phyloP scores from a whole-genome alignment of 2,329 filamentous ascomycete species.

The Pestalotiopsis fici region DNA sequence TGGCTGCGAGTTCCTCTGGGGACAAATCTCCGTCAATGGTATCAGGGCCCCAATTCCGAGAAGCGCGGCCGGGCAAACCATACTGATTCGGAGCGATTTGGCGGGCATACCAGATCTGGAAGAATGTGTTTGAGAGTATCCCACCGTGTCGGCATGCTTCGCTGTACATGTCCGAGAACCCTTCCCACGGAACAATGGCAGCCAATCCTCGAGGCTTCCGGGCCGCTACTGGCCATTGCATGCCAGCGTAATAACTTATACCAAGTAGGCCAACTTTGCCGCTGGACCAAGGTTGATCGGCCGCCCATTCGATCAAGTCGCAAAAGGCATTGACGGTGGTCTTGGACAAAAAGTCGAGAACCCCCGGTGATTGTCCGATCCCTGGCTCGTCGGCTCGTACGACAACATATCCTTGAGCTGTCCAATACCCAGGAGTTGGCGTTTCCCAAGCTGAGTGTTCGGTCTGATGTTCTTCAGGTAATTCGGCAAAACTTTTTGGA shows the following conservation, averaged over 20 bases:
- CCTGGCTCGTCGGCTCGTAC: conserved; percentile 55
- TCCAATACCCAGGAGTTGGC: conserved; percentile 59
- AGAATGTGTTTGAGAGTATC: conserved; percentile 60
- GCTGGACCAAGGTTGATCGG: conserved; percentile 45
- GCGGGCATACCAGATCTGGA: conserved; percentile 67
- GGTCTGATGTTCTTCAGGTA: conserved; percentile 46
- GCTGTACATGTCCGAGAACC: conserved; percentile 55
- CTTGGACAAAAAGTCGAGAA: conserved; percentile 49
- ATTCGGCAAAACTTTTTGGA: neutral
- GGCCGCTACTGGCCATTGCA: conserved; percentile 51
- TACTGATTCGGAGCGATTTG: conserved; percentile 72
- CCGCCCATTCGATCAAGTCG: conserved; percentile 50
- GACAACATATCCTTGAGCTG: conserved; percentile 52
- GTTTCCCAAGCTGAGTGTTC: conserved; percentile 60
- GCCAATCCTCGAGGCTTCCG: conserved; percentile 44
- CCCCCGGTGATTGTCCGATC: conserved; percentile 45
- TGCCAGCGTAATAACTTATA: conserved; percentile 50
- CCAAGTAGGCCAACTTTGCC: conserved; percentile 51
- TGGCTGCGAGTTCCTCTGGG: conserved; percentile 49
- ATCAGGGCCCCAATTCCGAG: conserved; percentile 34
- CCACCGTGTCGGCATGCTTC: conserved; percentile 63
- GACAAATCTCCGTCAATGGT: conserved; percentile 61
- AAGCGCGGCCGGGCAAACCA: conserved; percentile 42
- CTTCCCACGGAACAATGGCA: conserved; percentile 51
- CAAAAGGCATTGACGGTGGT: conserved; percentile 49